Percentiles rank a stretch among this genome's conserved stretches.
These are phyloP conservation scores for Aspergillus coremiiformis DNA, from an alignment of 495 filamentous ascomycete species.

Conservation along the genomic window DNA sequence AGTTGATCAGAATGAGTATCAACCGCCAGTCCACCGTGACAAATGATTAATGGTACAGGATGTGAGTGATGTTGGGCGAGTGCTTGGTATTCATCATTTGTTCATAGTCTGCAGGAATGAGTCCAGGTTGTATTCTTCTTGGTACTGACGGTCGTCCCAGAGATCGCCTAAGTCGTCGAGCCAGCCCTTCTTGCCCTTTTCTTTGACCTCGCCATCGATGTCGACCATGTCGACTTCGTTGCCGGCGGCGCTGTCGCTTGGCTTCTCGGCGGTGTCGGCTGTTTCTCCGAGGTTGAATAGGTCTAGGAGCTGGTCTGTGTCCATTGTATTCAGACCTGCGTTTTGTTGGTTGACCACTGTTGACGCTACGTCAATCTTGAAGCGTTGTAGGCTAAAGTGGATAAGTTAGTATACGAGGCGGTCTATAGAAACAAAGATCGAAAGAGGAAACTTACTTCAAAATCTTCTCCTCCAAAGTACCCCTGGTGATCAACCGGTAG, in stretches of 20 bases:
- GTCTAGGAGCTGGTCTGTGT: conserved; percentile 95
- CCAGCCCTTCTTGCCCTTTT: conserved; percentile 94
- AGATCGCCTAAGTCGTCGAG: conserved; percentile 90
- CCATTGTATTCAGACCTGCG: conserved; percentile 88
- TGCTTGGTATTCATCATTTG: conserved; percentile 24
- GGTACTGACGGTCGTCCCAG: conserved; percentile 94
- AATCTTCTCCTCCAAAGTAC: conserved; percentile 98
- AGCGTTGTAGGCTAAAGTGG: conserved; percentile 74
- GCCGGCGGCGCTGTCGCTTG: conserved; percentile 37
- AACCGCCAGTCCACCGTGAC: not conserved
- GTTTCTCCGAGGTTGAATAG: conserved; percentile 88
- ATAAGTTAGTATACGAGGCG: conserved; percentile 15
- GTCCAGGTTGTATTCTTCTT: conserved; percentile 92
- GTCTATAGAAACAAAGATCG: not conserved
- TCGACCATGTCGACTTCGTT: conserved; percentile 92
- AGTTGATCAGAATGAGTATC: not conserved
- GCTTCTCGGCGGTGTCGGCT: conserved; percentile 59
- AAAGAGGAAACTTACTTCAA: conserved; percentile 55
- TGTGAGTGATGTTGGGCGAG: not conserved
- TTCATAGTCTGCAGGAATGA: conserved; percentile 89
- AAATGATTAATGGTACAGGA: not conserved
- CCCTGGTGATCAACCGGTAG: conserved; percentile 91
- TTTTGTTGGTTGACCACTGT: conserved; percentile 99
- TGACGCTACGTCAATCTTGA: conserved; percentile 98
- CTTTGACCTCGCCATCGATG: conserved; percentile 81